phyloP scores from a whole-genome alignment of 768 basidiomycete genomes.

The Cystobasidium onofrii region DNA sequence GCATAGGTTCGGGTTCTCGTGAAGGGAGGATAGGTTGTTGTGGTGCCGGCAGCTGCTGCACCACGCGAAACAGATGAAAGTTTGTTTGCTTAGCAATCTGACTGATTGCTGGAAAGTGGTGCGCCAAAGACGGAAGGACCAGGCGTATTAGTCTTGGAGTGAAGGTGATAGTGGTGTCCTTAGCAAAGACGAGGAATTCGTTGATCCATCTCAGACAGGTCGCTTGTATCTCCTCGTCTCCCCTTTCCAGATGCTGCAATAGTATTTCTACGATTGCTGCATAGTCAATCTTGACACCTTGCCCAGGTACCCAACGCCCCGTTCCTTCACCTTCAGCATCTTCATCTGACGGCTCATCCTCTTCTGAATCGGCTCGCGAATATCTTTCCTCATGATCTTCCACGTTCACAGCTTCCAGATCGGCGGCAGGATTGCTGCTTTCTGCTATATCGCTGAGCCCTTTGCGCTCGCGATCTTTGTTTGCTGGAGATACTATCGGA shows the following conservation, averaged over 20 bases:
- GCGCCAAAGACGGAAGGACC: conserved; percentile 87
- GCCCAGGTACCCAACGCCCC: conserved; percentile 77
- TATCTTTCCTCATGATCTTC: conserved; percentile 35
- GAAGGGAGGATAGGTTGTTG: background rate
- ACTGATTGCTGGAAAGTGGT: conserved; percentile 80
- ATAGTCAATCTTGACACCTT: conserved; percentile 85
- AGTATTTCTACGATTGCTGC: conserved; percentile 87
- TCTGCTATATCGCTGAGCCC: conserved; percentile 4
- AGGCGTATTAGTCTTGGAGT: conserved; percentile 86
- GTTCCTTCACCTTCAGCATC: conserved; percentile 46
- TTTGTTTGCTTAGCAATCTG: conserved; percentile 78
- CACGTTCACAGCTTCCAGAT: background rate
- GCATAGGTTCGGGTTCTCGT: background rate
- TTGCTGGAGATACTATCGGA: background rate
- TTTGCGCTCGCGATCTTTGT: background rate
- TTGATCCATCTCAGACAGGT: conserved; percentile 89
- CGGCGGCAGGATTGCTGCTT: background rate
- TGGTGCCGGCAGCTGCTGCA: conserved; percentile 73
- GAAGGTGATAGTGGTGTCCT: conserved; percentile 88
- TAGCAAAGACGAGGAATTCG: conserved; percentile 76
- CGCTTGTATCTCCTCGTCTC: conserved; percentile 90
- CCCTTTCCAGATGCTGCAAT: conserved; percentile 64
- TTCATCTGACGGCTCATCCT: conserved; percentile 40
- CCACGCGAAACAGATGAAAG: conserved; percentile 69
- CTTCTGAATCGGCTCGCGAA: conserved; percentile 35